Percentiles rank a stretch among this genome's conserved stretches.
These are phyloP conservation scores for Raffaelea ambrosiae DNA, from an alignment of 2,329 filamentous ascomycete genomes.

Conservation along the genomic window DNA sequence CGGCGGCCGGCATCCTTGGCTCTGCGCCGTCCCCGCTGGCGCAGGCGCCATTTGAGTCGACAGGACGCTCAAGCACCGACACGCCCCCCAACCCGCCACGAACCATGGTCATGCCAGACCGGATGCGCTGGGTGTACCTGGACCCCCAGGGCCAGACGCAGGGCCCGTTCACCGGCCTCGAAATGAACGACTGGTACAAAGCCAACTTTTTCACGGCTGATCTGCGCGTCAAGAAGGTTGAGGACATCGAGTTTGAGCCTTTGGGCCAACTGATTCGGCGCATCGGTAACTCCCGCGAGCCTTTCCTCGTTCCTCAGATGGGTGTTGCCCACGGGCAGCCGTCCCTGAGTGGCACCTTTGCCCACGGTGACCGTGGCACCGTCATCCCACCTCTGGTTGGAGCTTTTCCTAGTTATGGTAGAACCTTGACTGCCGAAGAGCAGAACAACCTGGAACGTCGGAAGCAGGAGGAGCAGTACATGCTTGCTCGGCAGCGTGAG, in stretches of 20 bases:
- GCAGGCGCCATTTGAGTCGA: constrained; percentile 14
- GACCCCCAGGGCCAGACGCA: constrained; percentile 89
- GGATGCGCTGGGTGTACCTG: constrained; percentile 97
- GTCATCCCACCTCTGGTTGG: constrained; percentile 84
- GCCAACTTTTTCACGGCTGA: constrained; percentile 96
- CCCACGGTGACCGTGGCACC: constrained; percentile 43
- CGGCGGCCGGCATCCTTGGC: constrained; percentile 17
- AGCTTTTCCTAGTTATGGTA: constrained; percentile 92
- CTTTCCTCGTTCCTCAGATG: constrained; percentile 95
- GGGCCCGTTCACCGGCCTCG: constrained; percentile 88
- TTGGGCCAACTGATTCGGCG: constrained; percentile 88
- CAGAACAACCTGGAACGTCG: constrained; percentile 93
- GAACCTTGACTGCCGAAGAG: constrained; percentile 92
- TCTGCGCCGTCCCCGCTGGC: constrained; percentile 7
- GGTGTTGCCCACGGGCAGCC: constrained; percentile 84
- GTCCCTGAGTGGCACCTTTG: constrained; percentile 37
- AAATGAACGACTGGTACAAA: constrained; percentile 99
- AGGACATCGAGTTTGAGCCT: constrained; percentile 90
- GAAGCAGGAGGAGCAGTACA: constrained; percentile 96
- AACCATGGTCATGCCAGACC: constrained; percentile 97
- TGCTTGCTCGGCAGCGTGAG: constrained; percentile 94
- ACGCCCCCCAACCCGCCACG: constrained; percentile 53
- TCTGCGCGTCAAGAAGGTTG: constrained; percentile 86
- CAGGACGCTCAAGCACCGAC: constrained; percentile 36
- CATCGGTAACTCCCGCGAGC: constrained; percentile 94